Conservation (phyloP, 1,139 yeast species). For the Kodamaea fungicola region DNA sequence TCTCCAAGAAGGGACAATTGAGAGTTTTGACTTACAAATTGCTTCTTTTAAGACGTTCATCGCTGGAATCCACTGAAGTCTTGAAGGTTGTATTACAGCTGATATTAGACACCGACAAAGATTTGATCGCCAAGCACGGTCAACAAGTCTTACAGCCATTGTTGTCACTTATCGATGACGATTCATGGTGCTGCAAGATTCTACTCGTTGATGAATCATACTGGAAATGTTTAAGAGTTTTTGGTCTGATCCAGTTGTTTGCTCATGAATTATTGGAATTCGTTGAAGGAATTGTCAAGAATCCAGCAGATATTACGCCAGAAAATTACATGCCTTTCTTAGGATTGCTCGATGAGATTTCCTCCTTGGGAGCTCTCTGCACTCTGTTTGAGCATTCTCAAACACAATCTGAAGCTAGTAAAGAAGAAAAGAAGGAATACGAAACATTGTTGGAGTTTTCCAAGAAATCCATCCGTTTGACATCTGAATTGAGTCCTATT, state of each 20-base stretch:
- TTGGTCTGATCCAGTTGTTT: slow-evolving; percentile 54
- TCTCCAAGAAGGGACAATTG: slow-evolving; percentile 29
- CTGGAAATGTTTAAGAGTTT: slow-evolving; percentile 60
- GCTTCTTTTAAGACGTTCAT: slow-evolving; percentile 31
- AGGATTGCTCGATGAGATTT: slow-evolving; percentile 74
- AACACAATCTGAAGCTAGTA: slow-evolving; percentile 33
- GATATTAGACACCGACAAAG: slow-evolving; percentile 32
- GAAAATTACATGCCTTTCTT: slow-evolving; percentile 60
- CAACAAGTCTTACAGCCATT: slow-evolving; percentile 52
- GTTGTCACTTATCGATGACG: slow-evolving; percentile 47
- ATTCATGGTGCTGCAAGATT: slow-evolving; percentile 41
- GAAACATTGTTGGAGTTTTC: slow-evolving; percentile 57
- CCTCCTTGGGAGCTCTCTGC: slow-evolving; percentile 79
- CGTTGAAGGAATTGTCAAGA: slow-evolving; percentile 41
- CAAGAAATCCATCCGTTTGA: slow-evolving; percentile 57
- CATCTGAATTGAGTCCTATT: slow-evolving; percentile 44
- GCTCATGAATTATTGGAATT: slow-evolving; percentile 50
- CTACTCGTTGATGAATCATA: slow-evolving; percentile 48
- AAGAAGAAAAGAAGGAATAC: slow-evolving; percentile 28
- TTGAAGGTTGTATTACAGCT: slow-evolving; percentile 20
- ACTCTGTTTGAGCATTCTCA: slow-evolving; percentile 63
- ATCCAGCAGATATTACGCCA: slow-evolving; percentile 36
- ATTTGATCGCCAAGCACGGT: slow-evolving; percentile 44
- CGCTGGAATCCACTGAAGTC: slow-evolving; percentile 16
- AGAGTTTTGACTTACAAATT: slow-evolving; percentile 41